These are phyloP conservation scores for Mycena pura DNA, from an alignment of 768 basidiomycete species.

Conservation along the genomic window DNA sequence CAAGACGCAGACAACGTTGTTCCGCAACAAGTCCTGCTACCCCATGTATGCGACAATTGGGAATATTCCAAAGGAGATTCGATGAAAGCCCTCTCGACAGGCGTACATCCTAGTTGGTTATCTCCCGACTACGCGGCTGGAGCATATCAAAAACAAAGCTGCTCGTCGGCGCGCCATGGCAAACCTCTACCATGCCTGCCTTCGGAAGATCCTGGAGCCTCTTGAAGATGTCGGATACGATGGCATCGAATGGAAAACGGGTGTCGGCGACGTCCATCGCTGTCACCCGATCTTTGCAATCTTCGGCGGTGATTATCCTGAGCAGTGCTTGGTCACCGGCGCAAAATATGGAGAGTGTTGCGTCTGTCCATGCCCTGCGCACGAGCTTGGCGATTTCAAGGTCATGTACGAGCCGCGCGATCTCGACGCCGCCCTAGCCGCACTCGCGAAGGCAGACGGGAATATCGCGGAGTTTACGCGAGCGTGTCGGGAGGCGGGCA, in stretches of 20 bases:
- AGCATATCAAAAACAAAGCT: slow-evolving; percentile 23
- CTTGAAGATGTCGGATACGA: slow-evolving; percentile 34
- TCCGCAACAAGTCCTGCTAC: slow-evolving; percentile 47
- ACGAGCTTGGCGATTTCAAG: not conserved
- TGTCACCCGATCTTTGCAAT: slow-evolving; percentile 45
- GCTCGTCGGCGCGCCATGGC: slow-evolving; percentile 7
- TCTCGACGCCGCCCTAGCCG: slow-evolving; percentile 9
- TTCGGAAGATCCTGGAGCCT: slow-evolving; percentile 37
- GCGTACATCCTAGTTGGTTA: slow-evolving; percentile 39
- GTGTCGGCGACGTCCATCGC: slow-evolving; percentile 37
- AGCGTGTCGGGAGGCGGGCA: not conserved
- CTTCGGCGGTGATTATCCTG: slow-evolving; percentile 47
- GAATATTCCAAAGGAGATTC: slow-evolving; percentile 37
- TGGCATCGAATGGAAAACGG: slow-evolving; percentile 40
- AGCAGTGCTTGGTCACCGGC: slow-evolving; percentile 44
- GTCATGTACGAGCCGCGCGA: slow-evolving; percentile 17
- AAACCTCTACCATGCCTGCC: slow-evolving; percentile 35
- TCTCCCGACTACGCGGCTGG: slow-evolving; percentile 37
- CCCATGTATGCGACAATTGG: slow-evolving; percentile 47
- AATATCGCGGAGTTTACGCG: slow-evolving; percentile 10
- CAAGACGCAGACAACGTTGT: slow-evolving; percentile 50
- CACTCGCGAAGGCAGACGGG: not conserved
- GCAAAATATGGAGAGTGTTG: slow-evolving; percentile 32
- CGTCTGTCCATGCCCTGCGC: not conserved
- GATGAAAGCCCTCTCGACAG: slow-evolving; percentile 31